Conservation (phyloP, 2,329 filamentous ascomycete genomes). For the Trichoderma gracile region DNA sequence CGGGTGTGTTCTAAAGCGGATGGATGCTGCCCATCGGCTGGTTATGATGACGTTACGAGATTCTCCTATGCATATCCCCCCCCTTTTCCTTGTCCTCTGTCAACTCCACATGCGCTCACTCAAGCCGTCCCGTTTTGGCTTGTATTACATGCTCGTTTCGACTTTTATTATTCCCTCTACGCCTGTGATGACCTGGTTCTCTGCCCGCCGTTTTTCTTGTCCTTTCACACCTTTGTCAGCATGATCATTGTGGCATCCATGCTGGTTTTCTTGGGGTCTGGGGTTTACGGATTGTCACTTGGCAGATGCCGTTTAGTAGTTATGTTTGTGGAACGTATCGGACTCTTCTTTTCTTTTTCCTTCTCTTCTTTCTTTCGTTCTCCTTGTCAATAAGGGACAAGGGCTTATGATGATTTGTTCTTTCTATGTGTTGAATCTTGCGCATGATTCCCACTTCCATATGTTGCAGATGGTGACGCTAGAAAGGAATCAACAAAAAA, state of each 20-base stretch:
- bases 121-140: not conserved
- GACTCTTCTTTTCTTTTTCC: not conserved
- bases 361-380: not conserved
- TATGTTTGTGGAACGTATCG: not conserved
- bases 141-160: constrained; percentile 7
- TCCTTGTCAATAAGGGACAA: not conserved
- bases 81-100: not conserved
- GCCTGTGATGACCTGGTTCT: not conserved
- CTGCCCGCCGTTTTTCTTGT: not conserved
- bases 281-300: not conserved
- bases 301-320: not conserved
- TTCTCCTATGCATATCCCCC: not conserved
- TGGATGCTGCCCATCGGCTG: not conserved
- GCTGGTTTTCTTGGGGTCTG: not conserved
- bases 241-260: not conserved
- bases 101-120: not conserved
- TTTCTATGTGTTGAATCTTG: not conserved
- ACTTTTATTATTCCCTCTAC: not conserved
- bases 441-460: not conserved
- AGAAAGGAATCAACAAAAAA: no score
- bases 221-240: not conserved
- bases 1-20: constrained; percentile 32
- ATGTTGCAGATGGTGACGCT: not conserved
- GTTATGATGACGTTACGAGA: constrained; percentile 24
- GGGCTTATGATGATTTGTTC: not conserved